phyloP scores from a whole-genome alignment of 192 early-diverging fungal species.

The Martensiomyces pterosporus region DNA sequence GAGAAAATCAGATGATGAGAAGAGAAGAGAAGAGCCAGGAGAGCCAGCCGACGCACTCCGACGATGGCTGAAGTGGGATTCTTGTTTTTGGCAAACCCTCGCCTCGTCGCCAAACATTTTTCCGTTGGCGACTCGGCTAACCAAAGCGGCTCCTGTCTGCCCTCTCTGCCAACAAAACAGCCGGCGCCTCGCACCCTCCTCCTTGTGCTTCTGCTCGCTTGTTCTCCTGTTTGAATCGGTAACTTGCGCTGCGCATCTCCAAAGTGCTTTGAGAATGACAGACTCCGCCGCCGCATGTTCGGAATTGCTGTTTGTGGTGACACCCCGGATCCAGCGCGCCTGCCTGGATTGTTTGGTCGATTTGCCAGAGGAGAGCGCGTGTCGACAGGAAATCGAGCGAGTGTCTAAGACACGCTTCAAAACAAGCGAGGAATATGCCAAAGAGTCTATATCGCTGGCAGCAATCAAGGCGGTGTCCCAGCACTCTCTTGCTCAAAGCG shows the following conservation, averaged over 20 bases:
- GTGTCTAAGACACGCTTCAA: not conserved
- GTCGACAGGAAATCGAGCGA: constrained; percentile 3
- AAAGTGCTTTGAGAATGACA: constrained; percentile 1
- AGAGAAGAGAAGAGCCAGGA: too few relatives aligned
- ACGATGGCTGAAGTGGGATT: too few relatives aligned
- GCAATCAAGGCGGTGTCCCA: constrained; percentile 22
- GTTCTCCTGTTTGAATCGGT: not conserved
- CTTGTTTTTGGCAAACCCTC: too few relatives aligned
- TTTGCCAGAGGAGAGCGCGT: constrained; percentile 2
- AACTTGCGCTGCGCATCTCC: not conserved
- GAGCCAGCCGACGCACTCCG: too few relatives aligned
- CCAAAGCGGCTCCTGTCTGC: too few relatives aligned
- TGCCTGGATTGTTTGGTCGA: constrained; percentile 8
- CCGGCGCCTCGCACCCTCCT: too few relatives aligned
- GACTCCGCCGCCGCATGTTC: not conserved
- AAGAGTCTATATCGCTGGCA: constrained; percentile 17
- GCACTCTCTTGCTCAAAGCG: constrained; percentile 2
- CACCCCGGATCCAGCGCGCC: constrained; percentile 17
- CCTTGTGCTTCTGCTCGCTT: too few relatives aligned
- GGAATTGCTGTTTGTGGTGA: constrained; percentile 9
- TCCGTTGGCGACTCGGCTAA: too few relatives aligned
- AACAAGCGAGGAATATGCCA: not conserved
- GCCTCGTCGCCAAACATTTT: too few relatives aligned
- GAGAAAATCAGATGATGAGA: too few relatives aligned
- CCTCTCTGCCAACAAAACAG: too few relatives aligned